Evolutionary conservation across 148 eudicot genomes (phyloP).

Genomic region (Mesembryanthemum crystallinum): DNA sequence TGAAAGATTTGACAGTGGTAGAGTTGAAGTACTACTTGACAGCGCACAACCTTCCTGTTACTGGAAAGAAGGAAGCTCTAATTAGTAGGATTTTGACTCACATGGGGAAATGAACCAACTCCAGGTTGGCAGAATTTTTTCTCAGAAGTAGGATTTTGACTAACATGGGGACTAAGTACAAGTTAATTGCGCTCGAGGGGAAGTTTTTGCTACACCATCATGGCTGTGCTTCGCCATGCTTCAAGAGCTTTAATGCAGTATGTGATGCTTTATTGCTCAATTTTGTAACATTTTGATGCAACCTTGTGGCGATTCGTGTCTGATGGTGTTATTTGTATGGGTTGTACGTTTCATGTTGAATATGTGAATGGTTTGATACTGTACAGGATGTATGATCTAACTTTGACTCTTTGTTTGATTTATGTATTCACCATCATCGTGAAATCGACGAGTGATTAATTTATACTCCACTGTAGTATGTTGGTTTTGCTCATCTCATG

Average conservation of each 20-base stretch:
- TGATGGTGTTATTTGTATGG: not conserved
- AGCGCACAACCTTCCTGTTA: constrained; percentile 61
- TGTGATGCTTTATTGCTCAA: not conserved
- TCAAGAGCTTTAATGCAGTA: constrained; percentile 1
- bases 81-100: constrained; percentile 77
- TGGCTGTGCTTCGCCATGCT: not conserved
- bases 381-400: not conserved
- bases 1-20: constrained; percentile 70
- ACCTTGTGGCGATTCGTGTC: no score
- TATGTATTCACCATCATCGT: no score
- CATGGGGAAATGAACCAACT: constrained; percentile 55
- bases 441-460: no score
- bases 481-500: no score
- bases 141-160: not conserved
- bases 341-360: not conserved
- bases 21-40: constrained; percentile 74
- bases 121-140: not conserved
- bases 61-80: constrained; percentile 79
- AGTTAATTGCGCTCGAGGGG: constrained; percentile 1
- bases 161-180: constrained; percentile 10
- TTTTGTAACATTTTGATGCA: not conserved
- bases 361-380: not conserved
- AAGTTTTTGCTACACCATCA: constrained; percentile 1
- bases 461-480: no score
- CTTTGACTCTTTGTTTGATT: no score